Evolutionary conservation across 495 filamentous ascomycete genomes (phyloP).

Genomic region (Penicillium robsamsonii): DNA sequence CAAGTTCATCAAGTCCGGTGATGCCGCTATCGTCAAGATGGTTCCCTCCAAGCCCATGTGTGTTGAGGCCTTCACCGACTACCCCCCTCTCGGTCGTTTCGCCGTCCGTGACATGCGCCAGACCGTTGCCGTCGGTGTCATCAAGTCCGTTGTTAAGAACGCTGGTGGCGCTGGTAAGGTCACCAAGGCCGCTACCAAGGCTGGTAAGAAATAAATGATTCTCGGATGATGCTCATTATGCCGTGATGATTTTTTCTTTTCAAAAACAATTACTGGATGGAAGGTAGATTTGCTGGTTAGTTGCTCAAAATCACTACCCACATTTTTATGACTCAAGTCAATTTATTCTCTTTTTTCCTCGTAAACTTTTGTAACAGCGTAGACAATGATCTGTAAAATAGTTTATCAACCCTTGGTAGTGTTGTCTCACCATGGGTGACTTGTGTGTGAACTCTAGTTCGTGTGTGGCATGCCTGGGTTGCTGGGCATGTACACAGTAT

Average conservation of each 20-base stretch:
- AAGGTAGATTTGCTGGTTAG: slow-evolving; percentile 35
- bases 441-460: too few relatives aligned
- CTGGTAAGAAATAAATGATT: slow-evolving; percentile 62
- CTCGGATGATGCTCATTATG: slow-evolving; percentile 30
- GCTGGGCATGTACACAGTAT: neutral
- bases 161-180: slow-evolving; percentile 67
- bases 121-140: slow-evolving; percentile 97
- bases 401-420: neutral
- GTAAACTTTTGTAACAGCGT: neutral
- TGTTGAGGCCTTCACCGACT: slow-evolving; percentile 99
- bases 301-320: slow-evolving; percentile 24
- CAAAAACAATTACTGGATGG: slow-evolving; percentile 32
- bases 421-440: neutral
- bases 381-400: neutral
- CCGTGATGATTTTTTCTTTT: slow-evolving; percentile 34
- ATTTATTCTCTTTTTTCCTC: neutral
- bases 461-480: too few relatives aligned
- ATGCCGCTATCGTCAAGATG: slow-evolving; percentile 99
- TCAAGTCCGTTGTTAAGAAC: slow-evolving; percentile 81
- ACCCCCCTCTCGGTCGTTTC: slow-evolving; percentile 98
- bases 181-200: slow-evolving; percentile 70
- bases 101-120: slow-evolving; percentile 90
- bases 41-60: slow-evolving; percentile 99
- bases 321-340: slow-evolving; percentile 25
- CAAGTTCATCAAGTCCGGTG: slow-evolving; percentile 99